Percentiles rank a stretch among this genome's conserved stretches.
phyloP scores from a whole-genome alignment of 78 protist genomes.

The Dictyostelium citrinum region DNA sequence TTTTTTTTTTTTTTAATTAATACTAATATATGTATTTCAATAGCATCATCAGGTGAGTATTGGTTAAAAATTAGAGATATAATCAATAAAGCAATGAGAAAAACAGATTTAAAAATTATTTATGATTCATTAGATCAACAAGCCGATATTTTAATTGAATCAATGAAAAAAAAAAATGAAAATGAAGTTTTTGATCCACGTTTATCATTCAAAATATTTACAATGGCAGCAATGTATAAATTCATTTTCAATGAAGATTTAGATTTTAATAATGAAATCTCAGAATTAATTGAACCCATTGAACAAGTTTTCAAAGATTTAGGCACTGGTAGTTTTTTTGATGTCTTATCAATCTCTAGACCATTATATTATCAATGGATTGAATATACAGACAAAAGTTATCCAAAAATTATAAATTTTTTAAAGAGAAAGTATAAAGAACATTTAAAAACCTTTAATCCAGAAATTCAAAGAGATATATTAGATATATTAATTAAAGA shows the following conservation, averaged over 20 bases:
- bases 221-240: not conserved
- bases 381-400: not conserved
- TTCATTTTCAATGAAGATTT: not conserved
- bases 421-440: not conserved
- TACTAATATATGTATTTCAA: no score
- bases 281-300: not conserved
- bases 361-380: not conserved
- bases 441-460: not conserved
- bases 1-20: not conserved
- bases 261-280: not conserved
- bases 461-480: slow-evolving; percentile 21
- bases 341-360: not conserved
- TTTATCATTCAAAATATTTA: not conserved
- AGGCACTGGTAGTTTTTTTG: not conserved
- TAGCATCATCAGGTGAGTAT: not conserved
- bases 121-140: not conserved
- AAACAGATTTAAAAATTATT: slow-evolving; percentile 32
- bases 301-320: not conserved
- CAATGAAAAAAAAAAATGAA: not conserved
- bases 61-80: not conserved
- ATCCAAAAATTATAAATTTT: not conserved
- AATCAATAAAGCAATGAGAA: slow-evolving; percentile 14
- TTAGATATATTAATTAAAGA: slow-evolving; percentile 12
- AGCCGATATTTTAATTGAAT: not conserved
- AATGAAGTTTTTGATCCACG: not conserved